Base-by-base conservation (phyloP, 1,139 yeast genomes). In the Debaryomyces psychrophilus region DNA sequence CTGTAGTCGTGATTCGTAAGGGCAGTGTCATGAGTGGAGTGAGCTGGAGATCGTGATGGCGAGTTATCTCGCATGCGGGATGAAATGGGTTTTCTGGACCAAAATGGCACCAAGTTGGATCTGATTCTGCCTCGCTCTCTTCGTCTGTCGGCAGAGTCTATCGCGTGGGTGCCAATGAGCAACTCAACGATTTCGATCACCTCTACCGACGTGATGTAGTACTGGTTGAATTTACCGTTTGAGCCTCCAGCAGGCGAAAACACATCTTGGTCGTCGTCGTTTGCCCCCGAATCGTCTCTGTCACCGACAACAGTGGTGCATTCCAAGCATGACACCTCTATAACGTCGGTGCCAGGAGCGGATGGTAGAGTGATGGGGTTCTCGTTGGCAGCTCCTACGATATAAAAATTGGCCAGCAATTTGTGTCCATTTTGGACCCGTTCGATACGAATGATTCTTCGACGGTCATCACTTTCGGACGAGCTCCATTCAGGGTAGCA, bases 51-150 rank as follows among this genome's bases (percentile, higher is more conserved):
- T 17, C 43, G 36, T 2, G 50, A 38, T 8, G 51, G 33, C 6
- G 51, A 39, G 42, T 51, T 52, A 20, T 67, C 72, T 37, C 68
- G 65, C 65, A 72, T 68, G 54, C 82, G 69, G 7, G 85, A 76
- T 40, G 79, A 71, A 40, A 82, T 76, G 26, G 87, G 83, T 53
- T 71, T 79, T 59, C 78, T 79, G 28, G 81, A 76, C 88, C 87
- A 83, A 57, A 81, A 82, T n/a, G 86, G 85, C 39, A 82, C 85
- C 61, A 83, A 68, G 55, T 83, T 83, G 44, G 83, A 79, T 61
- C 87, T 69, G 39, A 83, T 80, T 50, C 88, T 67, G 14, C 87
- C 87, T 44, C 87, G 61, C 58, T 83, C 87, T 50, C 79, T 74
- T 51, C 85, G 68, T 51, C 81, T 74, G 47, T 75, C 80, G 6